These are phyloP conservation scores for Amphichorda felina DNA, from an alignment of 2,329 filamentous ascomycete genomes.

Conservation along the genomic window DNA sequence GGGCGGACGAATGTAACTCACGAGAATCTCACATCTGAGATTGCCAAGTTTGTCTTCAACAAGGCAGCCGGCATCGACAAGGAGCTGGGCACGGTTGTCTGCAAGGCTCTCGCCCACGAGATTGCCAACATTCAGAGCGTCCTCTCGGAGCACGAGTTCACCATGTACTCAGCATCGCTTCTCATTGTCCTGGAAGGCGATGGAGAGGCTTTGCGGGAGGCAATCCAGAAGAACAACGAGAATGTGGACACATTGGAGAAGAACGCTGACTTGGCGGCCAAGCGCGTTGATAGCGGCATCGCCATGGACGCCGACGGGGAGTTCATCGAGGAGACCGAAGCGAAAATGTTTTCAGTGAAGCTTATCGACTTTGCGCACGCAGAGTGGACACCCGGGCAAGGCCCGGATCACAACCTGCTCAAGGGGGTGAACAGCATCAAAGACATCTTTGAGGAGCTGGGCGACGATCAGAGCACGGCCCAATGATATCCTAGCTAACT, in stretches of 20 bases:
- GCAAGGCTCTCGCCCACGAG: conserved; percentile 39
- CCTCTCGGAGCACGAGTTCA: conserved; percentile 42
- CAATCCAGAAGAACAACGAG: conserved; percentile 41
- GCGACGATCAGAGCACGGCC: conserved; percentile 10
- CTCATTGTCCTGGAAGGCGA: conserved; percentile 56
- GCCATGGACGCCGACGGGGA: conserved; percentile 37
- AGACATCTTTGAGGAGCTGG: conserved; percentile 58
- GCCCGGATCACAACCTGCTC: conserved; percentile 76
- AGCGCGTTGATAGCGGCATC: conserved; percentile 45
- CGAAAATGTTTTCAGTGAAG: conserved; percentile 46
- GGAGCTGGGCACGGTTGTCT: conserved; percentile 43
- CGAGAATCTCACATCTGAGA: conserved; percentile 40
- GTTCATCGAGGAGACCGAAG: conserved; percentile 26
- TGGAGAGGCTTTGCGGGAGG: conserved; percentile 36
- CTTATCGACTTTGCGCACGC: conserved; percentile 98
- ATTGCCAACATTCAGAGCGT: conserved; percentile 39
- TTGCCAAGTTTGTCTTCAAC: conserved; percentile 48
- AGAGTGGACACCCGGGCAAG: conserved; percentile 62
- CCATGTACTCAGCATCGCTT: conserved; percentile 53
- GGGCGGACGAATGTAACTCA: conserved; percentile 40
- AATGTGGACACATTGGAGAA: conserved; percentile 39
- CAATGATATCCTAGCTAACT: no score
- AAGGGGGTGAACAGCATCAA: conserved; percentile 61
- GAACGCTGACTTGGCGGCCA: conserved; percentile 15
- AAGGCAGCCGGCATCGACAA: conserved; percentile 43